Conservation (phyloP, 192 early-diverging fungal genomes). For the Coemansia sp. region DNA sequence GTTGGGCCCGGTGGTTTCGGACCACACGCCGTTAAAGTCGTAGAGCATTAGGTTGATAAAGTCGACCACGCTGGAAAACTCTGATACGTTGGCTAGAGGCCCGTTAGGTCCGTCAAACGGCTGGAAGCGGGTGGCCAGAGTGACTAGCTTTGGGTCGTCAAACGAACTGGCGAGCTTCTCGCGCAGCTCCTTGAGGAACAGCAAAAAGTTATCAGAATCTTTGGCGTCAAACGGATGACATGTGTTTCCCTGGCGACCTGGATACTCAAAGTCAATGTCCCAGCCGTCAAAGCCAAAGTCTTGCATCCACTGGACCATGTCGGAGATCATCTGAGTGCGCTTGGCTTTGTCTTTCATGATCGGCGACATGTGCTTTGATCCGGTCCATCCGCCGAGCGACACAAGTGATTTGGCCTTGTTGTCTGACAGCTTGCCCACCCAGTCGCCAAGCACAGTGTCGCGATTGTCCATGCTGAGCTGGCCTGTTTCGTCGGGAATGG, state of each 20-base stretch:
- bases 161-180: slow-evolving; percentile 50
- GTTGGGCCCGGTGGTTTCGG: slow-evolving; percentile 61
- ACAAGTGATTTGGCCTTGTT: slow-evolving; percentile 58
- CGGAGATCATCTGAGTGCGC: slow-evolving; percentile 53
- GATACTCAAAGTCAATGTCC: slow-evolving; percentile 79
- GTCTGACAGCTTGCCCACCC: slow-evolving; percentile 50
- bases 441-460: slow-evolving; percentile 39
- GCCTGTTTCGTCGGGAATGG: slow-evolving; percentile 44
- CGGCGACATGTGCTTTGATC: slow-evolving; percentile 58
- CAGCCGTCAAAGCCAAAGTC: slow-evolving; percentile 66
- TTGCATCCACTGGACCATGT: slow-evolving; percentile 55
- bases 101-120: slow-evolving; percentile 60
- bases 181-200: slow-evolving; percentile 61
- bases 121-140: slow-evolving; percentile 62
- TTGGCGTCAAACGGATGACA: slow-evolving; percentile 51
- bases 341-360: slow-evolving; percentile 47
- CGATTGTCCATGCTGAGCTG: slow-evolving; percentile 36
- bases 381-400: slow-evolving; percentile 73
- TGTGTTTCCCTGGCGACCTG: slow-evolving; percentile 51
- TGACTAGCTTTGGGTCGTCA: slow-evolving; percentile 55
- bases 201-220: slow-evolving; percentile 64
- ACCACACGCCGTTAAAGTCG: slow-evolving; percentile 66
- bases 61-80: slow-evolving; percentile 60
- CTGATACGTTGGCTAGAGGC: slow-evolving; percentile 57
- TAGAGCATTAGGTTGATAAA: slow-evolving; percentile 71